Conservation (phyloP, 2,329 filamentous ascomycete species). For the Alternaria infectoria region DNA sequence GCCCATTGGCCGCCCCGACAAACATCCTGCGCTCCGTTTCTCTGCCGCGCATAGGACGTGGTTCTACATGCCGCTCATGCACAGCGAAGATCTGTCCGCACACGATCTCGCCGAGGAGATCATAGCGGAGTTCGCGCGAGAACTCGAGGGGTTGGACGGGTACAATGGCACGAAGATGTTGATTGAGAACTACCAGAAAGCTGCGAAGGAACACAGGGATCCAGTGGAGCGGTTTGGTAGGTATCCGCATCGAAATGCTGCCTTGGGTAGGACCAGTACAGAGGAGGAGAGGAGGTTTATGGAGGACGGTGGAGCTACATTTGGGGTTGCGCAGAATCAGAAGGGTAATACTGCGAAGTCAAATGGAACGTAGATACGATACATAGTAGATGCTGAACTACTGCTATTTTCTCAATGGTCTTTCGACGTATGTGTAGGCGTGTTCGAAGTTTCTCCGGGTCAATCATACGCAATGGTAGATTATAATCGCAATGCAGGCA, state of each 20-base stretch:
- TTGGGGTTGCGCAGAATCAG: constrained; percentile 41
- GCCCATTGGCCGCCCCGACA: constrained; percentile 33
- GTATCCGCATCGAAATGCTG: constrained; percentile 65
- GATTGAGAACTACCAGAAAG: constrained; percentile 41
- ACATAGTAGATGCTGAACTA: not conserved
- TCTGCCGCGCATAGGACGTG: constrained; percentile 56
- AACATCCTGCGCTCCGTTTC: constrained; percentile 34
- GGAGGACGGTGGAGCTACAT: constrained; percentile 51
- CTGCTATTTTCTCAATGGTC: not conserved
- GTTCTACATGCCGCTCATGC: constrained; percentile 67
- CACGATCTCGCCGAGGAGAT: constrained; percentile 52
- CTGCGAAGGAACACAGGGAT: constrained; percentile 56
- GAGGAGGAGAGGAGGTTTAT: constrained; percentile 60
- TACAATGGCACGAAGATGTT: constrained; percentile 38
- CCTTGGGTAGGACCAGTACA: constrained; percentile 58
- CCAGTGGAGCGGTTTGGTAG: constrained; percentile 63
- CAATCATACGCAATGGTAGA: too few relatives aligned
- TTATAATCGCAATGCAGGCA: not conserved
- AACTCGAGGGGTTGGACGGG: constrained; percentile 38
- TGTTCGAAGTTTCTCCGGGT: not conserved
- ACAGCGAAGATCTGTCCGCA: constrained; percentile 59
- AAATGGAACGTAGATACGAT: not conserved
- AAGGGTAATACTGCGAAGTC: constrained; percentile 1
- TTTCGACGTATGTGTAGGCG: not conserved
- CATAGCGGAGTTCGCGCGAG: constrained; percentile 40